phyloP scores from a whole-genome alignment of 768 basidiomycete genomes.

The Sarcodon sp. region DNA sequence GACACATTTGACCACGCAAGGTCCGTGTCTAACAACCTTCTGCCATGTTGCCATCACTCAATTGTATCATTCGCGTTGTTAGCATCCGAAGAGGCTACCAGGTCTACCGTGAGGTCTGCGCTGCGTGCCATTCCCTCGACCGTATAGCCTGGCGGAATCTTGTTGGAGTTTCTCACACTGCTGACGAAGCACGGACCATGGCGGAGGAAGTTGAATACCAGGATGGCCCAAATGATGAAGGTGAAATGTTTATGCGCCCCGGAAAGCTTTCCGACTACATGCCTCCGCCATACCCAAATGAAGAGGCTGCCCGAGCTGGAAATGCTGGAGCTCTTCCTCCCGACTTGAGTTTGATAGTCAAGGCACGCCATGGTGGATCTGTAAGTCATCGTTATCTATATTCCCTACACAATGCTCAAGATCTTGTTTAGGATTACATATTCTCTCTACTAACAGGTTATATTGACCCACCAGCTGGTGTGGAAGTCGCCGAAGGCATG shows the following conservation, averaged over 20 bases:
- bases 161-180: slow-evolving; percentile 95
- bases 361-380: slow-evolving; percentile 94
- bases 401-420: background rate
- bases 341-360: slow-evolving; percentile 93
- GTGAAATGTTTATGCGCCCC: slow-evolving; percentile 98
- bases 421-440: slow-evolving; percentile 68
- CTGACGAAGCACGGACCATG: slow-evolving; percentile 77
- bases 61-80: slow-evolving; percentile 3
- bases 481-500: slow-evolving; percentile 93
- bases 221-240: slow-evolving; percentile 88
- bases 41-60: slow-evolving; percentile 1
- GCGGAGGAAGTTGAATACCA: slow-evolving; percentile 96
- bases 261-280: slow-evolving; percentile 98
- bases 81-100: slow-evolving; percentile 94
- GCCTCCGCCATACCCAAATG: slow-evolving; percentile 92
- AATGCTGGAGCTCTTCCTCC: slow-evolving; percentile 96
- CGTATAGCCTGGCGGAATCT: slow-evolving; percentile 99
- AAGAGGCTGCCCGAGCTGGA: slow-evolving; percentile 89
- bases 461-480: slow-evolving; percentile 89
- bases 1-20: slow-evolving; percentile 96
- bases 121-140: slow-evolving; percentile 97
- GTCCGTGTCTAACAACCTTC: slow-evolving; percentile 31
- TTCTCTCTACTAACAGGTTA: slow-evolving; percentile 97
- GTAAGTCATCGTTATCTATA: slow-evolving; percentile 36
- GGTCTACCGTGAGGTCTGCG: slow-evolving; percentile 98